phyloP scores from a whole-genome alignment of 2,329 filamentous ascomycete genomes.

The Diaporthe ilicicola region DNA sequence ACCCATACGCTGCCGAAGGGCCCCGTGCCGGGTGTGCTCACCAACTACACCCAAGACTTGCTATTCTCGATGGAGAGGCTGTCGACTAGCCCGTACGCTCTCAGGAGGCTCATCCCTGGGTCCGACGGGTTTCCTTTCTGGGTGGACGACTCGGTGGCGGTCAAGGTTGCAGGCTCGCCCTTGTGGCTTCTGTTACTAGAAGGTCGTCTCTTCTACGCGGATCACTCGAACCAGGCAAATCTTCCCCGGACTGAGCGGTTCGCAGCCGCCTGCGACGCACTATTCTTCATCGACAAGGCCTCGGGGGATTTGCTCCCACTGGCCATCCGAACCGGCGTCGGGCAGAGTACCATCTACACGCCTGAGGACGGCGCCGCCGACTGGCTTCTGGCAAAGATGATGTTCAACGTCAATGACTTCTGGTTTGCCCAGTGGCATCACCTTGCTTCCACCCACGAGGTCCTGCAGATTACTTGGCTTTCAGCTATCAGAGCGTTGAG shows the following conservation, averaged over 20 bases:
- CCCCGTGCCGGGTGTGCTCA: slow-evolving; percentile 45
- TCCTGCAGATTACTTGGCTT: slow-evolving; percentile 52
- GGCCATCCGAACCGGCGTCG: slow-evolving; percentile 56
- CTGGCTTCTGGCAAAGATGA: slow-evolving; percentile 60
- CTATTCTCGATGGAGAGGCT: slow-evolving; percentile 58
- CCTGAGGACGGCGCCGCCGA: slow-evolving; percentile 53
- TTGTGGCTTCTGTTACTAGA: slow-evolving; percentile 43
- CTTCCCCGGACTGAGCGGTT: slow-evolving; percentile 43
- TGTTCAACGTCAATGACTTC: slow-evolving; percentile 58
- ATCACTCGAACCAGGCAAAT: slow-evolving; percentile 48
- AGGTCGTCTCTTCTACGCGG: slow-evolving; percentile 53
- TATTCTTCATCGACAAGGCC: slow-evolving; percentile 54
- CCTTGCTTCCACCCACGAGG: slow-evolving; percentile 52
- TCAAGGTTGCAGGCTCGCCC: slow-evolving; percentile 43
- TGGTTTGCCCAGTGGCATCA: slow-evolving; percentile 55
- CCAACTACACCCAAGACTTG: slow-evolving; percentile 56
- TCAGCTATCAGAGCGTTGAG: slow-evolving; percentile 57
- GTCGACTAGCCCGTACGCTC: slow-evolving; percentile 49
- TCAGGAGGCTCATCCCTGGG: slow-evolving; percentile 44
- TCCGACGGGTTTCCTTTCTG: slow-evolving; percentile 47
- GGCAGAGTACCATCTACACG: slow-evolving; percentile 54
- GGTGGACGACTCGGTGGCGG: slow-evolving; percentile 42
- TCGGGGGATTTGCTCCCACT: slow-evolving; percentile 55
- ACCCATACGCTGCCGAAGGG: slow-evolving; percentile 46
- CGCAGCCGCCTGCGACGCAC: slow-evolving; percentile 52